Conservation (phyloP, 2,329 filamentous ascomycete genomes). For the Furcasterigmium furcatum region DNA sequence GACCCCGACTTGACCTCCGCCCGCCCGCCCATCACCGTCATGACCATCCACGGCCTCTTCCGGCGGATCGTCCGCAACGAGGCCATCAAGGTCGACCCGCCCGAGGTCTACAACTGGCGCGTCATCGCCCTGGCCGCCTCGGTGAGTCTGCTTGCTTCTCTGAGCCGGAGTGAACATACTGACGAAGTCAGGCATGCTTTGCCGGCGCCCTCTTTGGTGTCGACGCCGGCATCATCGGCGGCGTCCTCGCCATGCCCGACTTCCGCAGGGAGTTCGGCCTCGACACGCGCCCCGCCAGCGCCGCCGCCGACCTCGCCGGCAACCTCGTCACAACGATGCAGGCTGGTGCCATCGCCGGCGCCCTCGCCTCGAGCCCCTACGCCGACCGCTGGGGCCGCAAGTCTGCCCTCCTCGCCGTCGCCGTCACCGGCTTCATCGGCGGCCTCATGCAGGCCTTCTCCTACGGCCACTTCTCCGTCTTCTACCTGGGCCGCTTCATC, state of each 20-base stretch:
- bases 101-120: slow-evolving; percentile 68
- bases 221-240: slow-evolving; percentile 22
- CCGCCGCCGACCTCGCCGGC: slow-evolving; percentile 16
- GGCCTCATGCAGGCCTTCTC: slow-evolving; percentile 26
- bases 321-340: slow-evolving; percentile 24
- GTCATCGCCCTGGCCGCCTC: slow-evolving; percentile 63
- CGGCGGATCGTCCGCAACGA: slow-evolving; percentile 48
- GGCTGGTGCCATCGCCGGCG: slow-evolving; percentile 20
- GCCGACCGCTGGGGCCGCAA: slow-evolving; percentile 27
- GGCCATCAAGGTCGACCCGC: slow-evolving; percentile 63
- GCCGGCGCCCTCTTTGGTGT: slow-evolving; percentile 20
- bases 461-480: slow-evolving; percentile 21
- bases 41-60: slow-evolving; percentile 9
- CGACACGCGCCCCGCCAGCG: slow-evolving; percentile 6
- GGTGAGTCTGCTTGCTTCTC: slow-evolving; percentile 21
- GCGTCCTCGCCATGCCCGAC: slow-evolving; percentile 21
- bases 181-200: slow-evolving; percentile 2
- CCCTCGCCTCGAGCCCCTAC: slow-evolving; percentile 16
- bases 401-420: slow-evolving; percentile 20
- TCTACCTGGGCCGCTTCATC: slow-evolving; percentile 37
- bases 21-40: neutral
- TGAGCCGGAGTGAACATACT: neutral
- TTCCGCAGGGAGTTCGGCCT: slow-evolving; percentile 21
- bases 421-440: slow-evolving; percentile 23
- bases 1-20: too few species aligned